Conservation (phyloP, 2,329 filamentous ascomycete species). For the Simplicillium sp. region DNA sequence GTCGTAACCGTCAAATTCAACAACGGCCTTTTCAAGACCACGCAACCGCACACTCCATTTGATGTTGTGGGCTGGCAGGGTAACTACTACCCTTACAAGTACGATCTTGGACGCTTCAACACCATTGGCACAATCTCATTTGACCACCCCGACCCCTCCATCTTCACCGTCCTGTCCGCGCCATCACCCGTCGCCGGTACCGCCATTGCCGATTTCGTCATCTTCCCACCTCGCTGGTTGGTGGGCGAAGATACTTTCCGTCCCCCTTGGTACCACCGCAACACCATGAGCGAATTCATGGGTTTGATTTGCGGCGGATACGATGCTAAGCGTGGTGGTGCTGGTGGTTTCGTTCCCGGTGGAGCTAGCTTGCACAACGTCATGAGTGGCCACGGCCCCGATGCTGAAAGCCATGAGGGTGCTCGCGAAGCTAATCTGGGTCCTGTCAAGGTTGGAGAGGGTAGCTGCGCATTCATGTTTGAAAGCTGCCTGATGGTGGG, state of each 20-base stretch:
- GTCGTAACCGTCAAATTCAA: constrained; percentile 57
- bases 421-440: constrained; percentile 44
- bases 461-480: constrained; percentile 61
- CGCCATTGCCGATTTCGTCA: constrained; percentile 61
- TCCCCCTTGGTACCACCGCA: constrained; percentile 64
- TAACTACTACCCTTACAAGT: constrained; percentile 73
- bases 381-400: constrained; percentile 59
- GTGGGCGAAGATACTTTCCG: constrained; percentile 62
- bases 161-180: constrained; percentile 64
- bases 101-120: constrained; percentile 70
- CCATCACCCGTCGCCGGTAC: constrained; percentile 52
- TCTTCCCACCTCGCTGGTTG: constrained; percentile 64
- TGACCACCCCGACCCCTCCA: constrained; percentile 70
- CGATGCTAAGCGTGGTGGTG: constrained; percentile 48
- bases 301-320: constrained; percentile 49
- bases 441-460: constrained; percentile 48
- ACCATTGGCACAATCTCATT: constrained; percentile 63
- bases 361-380: constrained; percentile 59
- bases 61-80: constrained; percentile 77
- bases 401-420: constrained; percentile 45
- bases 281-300: constrained; percentile 59
- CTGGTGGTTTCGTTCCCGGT: constrained; percentile 46
- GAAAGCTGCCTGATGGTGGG: constrained; percentile 62
- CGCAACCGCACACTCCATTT: constrained; percentile 63
- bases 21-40: constrained; percentile 55